Conservation (phyloP, 2,329 filamentous ascomycete species). For the Apiospora pterosperma region DNA sequence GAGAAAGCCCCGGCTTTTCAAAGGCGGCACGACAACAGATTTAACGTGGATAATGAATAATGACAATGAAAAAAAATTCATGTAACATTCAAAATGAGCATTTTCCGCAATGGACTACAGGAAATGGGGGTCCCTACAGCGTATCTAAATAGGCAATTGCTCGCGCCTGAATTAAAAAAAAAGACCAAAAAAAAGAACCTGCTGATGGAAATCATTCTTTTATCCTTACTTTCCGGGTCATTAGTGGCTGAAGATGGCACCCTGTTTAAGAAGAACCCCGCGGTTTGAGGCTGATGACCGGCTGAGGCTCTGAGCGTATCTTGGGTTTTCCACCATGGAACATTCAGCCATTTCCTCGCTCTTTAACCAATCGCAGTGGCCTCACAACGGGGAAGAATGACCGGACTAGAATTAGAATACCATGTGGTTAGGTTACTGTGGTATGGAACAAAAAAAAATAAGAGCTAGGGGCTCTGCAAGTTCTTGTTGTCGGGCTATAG, state of each 20-base stretch:
- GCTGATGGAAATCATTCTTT: background rate
- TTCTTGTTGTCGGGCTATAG: background rate
- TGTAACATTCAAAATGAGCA: background rate
- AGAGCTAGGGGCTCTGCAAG: background rate
- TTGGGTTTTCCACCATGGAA: too few species aligned
- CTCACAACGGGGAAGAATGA: too few species aligned
- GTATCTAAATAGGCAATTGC: too few species aligned
- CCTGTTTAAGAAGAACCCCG: background rate
- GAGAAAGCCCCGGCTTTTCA: background rate
- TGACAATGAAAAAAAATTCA: background rate
- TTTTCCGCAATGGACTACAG: too few species aligned
- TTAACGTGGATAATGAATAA: slow-evolving; percentile 1
- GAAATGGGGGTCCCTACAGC: too few species aligned
- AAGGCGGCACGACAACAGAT: background rate
- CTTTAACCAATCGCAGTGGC: too few species aligned
- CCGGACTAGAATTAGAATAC: too few species aligned
- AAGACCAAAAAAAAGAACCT: too few species aligned
- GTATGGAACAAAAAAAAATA: background rate
- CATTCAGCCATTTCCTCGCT: background rate
- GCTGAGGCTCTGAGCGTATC: background rate
- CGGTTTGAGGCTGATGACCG: background rate
- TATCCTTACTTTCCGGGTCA: background rate
- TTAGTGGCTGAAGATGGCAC: background rate
- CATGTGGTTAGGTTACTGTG: too few species aligned
- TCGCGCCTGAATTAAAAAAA: too few species aligned